These are phyloP conservation scores for Xylariaceae sp. DNA, from an alignment of 2,329 filamentous ascomycete genomes.

Conservation along the genomic window DNA sequence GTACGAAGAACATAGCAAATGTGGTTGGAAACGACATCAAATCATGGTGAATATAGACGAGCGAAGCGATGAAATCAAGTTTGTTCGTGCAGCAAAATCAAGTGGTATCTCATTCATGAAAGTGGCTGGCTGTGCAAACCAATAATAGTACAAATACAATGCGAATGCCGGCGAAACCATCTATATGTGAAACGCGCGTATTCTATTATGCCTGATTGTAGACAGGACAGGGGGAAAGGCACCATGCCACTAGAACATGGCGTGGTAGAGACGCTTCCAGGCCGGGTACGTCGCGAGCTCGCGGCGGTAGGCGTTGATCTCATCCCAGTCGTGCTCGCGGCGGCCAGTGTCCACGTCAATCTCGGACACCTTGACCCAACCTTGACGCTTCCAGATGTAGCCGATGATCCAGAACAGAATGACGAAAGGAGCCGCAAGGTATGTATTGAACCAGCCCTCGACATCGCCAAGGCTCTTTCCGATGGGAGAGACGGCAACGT, in stretches of 20 bases:
- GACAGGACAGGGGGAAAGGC: background rate
- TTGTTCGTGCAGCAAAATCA: background rate
- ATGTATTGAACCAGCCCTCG: conserved; percentile 49
- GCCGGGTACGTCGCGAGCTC: conserved; percentile 42
- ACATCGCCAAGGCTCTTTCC: conserved; percentile 32
- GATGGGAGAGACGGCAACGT: conserved; percentile 39
- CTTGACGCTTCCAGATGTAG: conserved; percentile 59
- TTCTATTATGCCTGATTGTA: conserved; percentile 23
- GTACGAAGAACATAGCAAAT: too few species aligned
- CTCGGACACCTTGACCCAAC: conserved; percentile 51
- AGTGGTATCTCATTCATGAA: conserved; percentile 1
- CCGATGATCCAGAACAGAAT: conserved; percentile 49
- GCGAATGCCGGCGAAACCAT: background rate
- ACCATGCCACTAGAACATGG: conserved; percentile 29
- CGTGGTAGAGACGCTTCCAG: conserved; percentile 37
- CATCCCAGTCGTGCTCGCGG: conserved; percentile 57
- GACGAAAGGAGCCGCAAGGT: conserved; percentile 51
- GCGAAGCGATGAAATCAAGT: too few species aligned
- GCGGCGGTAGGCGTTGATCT: conserved; percentile 45
- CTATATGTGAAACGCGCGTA: conserved; percentile 5
- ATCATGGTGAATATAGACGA: too few species aligned
- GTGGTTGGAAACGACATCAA: too few species aligned
- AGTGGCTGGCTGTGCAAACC: background rate
- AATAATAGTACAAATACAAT: conserved; percentile 3
- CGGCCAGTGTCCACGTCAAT: conserved; percentile 65